Evolutionary conservation across 169 alveolate genomes (phyloP).

Genomic region (Plasmodium vivax): DNA sequence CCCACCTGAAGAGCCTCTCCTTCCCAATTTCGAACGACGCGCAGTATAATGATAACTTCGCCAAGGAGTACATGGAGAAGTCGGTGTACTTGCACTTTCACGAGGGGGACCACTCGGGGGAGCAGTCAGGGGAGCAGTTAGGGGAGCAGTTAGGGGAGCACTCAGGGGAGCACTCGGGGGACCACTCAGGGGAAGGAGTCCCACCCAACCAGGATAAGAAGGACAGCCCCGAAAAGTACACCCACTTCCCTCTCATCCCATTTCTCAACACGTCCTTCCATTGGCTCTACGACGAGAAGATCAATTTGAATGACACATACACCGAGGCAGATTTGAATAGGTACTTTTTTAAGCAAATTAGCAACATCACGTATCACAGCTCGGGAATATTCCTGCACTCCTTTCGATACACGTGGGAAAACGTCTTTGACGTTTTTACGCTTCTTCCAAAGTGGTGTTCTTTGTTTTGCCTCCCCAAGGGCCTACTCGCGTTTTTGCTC

Average conservation of each 20-base stretch:
- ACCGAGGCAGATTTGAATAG: conserved; percentile 37
- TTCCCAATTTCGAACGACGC: conserved; percentile 91
- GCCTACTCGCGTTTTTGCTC: background rate
- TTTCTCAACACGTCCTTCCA: conserved; percentile 60
- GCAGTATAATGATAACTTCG: conserved; percentile 76
- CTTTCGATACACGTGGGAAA: conserved; percentile 80
- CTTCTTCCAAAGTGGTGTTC: conserved; percentile 71
- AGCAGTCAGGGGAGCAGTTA: background rate
- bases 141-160: conserved; percentile 2
- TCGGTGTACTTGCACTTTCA: conserved; percentile 73
- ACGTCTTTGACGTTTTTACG: conserved; percentile 68
- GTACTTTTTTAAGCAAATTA: conserved; percentile 56
- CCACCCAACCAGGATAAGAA: background rate
- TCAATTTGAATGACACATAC: conserved; percentile 19
- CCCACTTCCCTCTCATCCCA: conserved; percentile 64
- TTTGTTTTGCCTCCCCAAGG: conserved; percentile 25
- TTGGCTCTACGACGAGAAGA: conserved; percentile 70
- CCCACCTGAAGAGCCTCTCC: conserved; percentile 93
- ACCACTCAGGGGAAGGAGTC: conserved; percentile 3
- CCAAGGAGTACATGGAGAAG: conserved; percentile 70
- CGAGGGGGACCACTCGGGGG: conserved; percentile 41
- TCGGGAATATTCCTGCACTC: conserved; percentile 85
- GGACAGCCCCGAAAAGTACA: conserved; percentile 24
- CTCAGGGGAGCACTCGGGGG: too few species aligned
- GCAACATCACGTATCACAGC: conserved; percentile 66